Evolutionary conservation across 2,329 filamentous ascomycete species (phyloP).

Genomic region (Cercospora sp.): DNA sequence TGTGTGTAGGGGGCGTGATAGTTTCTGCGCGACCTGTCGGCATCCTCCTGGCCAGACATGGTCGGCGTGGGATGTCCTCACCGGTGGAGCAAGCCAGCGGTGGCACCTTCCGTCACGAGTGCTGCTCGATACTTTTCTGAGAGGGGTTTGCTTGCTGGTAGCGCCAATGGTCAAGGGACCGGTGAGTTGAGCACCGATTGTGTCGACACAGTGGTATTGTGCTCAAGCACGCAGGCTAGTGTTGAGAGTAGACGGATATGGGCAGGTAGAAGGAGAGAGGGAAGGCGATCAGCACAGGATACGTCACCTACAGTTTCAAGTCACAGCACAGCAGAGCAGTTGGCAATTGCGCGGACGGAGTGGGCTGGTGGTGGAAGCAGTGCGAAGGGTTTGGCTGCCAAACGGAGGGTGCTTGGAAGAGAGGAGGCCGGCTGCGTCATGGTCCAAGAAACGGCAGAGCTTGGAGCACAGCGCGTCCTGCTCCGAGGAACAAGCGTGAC

Average conservation of each 20-base stretch:
- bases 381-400: not conserved
- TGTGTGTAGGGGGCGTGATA: constrained; percentile 48
- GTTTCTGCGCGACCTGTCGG: constrained; percentile 42
- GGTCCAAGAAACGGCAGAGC: not conserved
- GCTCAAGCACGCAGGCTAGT: not conserved
- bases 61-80: constrained; percentile 10
- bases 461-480: not conserved
- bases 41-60: constrained; percentile 44
- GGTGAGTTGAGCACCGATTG: constrained; percentile 1
- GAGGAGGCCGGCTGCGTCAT: constrained; percentile 1
- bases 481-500: not conserved
- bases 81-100: constrained; percentile 7
- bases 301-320: constrained; percentile 4
- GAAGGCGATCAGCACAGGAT: not conserved
- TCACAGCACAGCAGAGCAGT: not conserved
- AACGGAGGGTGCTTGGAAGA: not conserved
- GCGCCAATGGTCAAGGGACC: not conserved
- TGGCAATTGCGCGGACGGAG: not conserved
- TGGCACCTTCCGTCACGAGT: not conserved
- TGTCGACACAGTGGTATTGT: not conserved
- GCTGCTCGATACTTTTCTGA: not conserved
- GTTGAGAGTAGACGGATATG: not conserved
- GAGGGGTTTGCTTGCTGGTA: not conserved
- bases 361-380: not conserved
- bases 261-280: not conserved